A percentile compares a stretch with the other conserved stretches of the same genome.
Conservation (phyloP, 148 eudicot genomes). For the Rhododendron kiyosumense region DNA sequence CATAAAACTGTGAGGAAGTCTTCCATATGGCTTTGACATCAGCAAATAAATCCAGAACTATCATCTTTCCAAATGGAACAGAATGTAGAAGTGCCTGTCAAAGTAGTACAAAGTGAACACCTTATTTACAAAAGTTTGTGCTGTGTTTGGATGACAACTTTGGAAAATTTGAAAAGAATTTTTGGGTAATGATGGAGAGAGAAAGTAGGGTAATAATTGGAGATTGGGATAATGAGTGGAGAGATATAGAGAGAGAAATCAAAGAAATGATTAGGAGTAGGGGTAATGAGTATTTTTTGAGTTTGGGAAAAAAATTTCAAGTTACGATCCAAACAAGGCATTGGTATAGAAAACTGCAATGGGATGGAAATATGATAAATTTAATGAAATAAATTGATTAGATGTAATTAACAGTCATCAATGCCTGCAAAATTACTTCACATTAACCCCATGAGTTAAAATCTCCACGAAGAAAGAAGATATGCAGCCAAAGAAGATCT, state of each 20-base stretch:
- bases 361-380: background rate
- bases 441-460: background rate
- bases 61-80: constrained; percentile 98
- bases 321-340: no score
- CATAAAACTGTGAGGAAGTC: constrained; percentile 81
- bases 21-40: constrained; percentile 93
- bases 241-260: no score
- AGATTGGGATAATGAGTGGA: no score
- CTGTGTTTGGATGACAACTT: no score
- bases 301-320: no score
- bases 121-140: background rate
- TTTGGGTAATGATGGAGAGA: no score
- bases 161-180: no score
- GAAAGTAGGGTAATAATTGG: no score
- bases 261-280: no score
- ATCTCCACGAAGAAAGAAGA: background rate
- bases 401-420: background rate
- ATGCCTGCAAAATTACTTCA: background rate
- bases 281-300: no score
- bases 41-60: constrained; percentile 99
- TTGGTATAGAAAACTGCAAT: background rate
- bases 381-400: background rate
- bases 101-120: constrained; percentile 6
- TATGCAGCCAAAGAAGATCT: constrained; percentile 8
- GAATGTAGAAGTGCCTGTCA: constrained; percentile 92